Evolutionary conservation across 2,329 filamentous ascomycete genomes (phyloP).

Genomic region (Clonostachys rosea): DNA sequence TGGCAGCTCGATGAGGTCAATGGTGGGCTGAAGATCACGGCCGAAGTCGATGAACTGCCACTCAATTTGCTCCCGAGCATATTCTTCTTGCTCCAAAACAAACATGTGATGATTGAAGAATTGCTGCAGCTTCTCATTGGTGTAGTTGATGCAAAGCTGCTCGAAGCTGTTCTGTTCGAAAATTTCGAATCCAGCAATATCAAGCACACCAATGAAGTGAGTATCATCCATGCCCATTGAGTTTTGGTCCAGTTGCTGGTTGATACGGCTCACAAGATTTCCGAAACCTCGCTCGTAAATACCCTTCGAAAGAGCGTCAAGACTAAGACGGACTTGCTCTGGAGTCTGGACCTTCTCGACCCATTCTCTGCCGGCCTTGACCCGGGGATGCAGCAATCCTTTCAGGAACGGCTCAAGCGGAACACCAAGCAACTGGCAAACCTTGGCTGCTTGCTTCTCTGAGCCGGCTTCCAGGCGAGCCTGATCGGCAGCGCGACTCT

Average conservation of each 20-base stretch:
- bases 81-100: slow-evolving; percentile 96
- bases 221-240: slow-evolving; percentile 82
- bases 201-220: slow-evolving; percentile 93
- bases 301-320: slow-evolving; percentile 92
- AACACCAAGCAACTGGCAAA: slow-evolving; percentile 82
- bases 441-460: slow-evolving; percentile 68
- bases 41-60: slow-evolving; percentile 99
- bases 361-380: slow-evolving; percentile 96
- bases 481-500: slow-evolving; percentile 87
- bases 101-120: slow-evolving; percentile 99
- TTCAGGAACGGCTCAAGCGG: slow-evolving; percentile 80
- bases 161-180: slow-evolving; percentile 99
- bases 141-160: slow-evolving; percentile 99
- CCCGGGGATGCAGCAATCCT: slow-evolving; percentile 83
- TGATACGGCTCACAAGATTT: slow-evolving; percentile 87
- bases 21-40: slow-evolving; percentile 92
- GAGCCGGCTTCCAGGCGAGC: slow-evolving; percentile 76
- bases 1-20: slow-evolving; percentile 91
- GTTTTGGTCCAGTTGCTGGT: slow-evolving; percentile 82
- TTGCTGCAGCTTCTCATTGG: slow-evolving; percentile 97
- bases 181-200: slow-evolving; percentile 99
- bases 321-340: slow-evolving; percentile 84
- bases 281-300: slow-evolving; percentile 97
- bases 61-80: slow-evolving; percentile 94
- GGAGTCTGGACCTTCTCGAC: slow-evolving; percentile 98